Evolutionary conservation across 495 filamentous ascomycete genomes (phyloP).

Genomic region (Hypoxylon rickii): DNA sequence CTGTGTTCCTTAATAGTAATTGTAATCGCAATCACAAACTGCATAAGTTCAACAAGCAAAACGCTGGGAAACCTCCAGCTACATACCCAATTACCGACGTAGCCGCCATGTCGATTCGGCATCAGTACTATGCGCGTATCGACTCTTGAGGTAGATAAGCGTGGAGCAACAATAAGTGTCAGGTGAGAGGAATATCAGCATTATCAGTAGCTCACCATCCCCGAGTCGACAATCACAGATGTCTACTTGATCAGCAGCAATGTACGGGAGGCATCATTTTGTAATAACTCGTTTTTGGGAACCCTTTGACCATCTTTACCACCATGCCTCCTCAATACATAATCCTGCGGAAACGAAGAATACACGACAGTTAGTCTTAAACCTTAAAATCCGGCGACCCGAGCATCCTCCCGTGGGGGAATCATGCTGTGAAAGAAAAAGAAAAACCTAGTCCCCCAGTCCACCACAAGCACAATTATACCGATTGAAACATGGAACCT

Average conservation of each 20-base stretch:
- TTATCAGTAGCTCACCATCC: neutral
- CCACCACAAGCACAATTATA: conserved; percentile 14
- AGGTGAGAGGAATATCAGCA: too few species aligned
- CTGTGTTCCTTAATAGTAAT: too few species aligned
- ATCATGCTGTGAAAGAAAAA: conserved; percentile 26
- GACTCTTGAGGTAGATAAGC: too few species aligned
- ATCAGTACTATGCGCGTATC: too few species aligned
- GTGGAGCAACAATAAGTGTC: too few species aligned
- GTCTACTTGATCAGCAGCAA: neutral
- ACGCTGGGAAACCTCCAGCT: too few species aligned
- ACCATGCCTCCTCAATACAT: conserved; percentile 13
- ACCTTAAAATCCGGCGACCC: conserved; percentile 18
- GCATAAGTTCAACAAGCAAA: too few species aligned
- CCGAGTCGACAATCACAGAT: neutral
- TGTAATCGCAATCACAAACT: too few species aligned
- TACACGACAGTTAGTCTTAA: conserved; percentile 8
- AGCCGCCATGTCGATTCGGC: too few species aligned
- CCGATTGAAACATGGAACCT: too few species aligned
- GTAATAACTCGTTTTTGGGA: neutral
- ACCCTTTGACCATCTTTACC: conserved; percentile 7
- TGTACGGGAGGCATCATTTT: neutral
- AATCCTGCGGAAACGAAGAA: conserved; percentile 10
- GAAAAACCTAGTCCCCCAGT: conserved; percentile 18
- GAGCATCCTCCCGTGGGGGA: conserved; percentile 35
- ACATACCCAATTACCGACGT: too few species aligned